phyloP scores from a whole-genome alignment of 2,329 filamentous ascomycete genomes.

The Fusarium verticillioides region DNA sequence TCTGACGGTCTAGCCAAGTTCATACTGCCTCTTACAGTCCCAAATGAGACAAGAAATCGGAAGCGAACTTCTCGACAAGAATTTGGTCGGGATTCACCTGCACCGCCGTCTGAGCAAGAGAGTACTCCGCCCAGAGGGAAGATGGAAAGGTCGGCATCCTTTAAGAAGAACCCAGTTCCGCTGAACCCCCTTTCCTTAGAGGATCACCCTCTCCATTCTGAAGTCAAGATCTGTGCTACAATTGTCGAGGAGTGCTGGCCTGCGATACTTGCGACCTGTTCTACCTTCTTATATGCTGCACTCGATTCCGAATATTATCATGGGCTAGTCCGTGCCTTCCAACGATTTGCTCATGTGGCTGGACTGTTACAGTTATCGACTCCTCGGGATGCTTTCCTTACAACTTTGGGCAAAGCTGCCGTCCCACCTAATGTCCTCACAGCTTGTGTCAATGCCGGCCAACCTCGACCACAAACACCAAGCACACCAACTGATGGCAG shows the following conservation, averaged over 20 bases:
- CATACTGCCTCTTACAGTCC: slow-evolving; percentile 88
- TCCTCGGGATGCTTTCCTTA: slow-evolving; percentile 92
- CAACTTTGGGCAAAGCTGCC: slow-evolving; percentile 91
- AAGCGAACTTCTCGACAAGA: slow-evolving; percentile 61
- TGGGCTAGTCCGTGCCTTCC: slow-evolving; percentile 88
- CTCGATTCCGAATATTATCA: slow-evolving; percentile 96
- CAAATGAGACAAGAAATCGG: slow-evolving; percentile 70
- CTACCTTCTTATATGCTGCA: slow-evolving; percentile 91
- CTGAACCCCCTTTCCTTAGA: slow-evolving; percentile 84
- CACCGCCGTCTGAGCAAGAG: slow-evolving; percentile 51
- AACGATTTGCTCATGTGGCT: slow-evolving; percentile 94
- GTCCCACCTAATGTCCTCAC: slow-evolving; percentile 83
- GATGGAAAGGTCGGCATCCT: slow-evolving; percentile 72
- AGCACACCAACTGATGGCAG: slow-evolving; percentile 63
- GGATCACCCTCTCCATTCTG: slow-evolving; percentile 75
- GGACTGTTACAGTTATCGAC: slow-evolving; percentile 86
- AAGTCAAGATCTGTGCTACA: slow-evolving; percentile 80
- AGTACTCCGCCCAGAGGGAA: slow-evolving; percentile 48
- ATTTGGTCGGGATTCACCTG: slow-evolving; percentile 56
- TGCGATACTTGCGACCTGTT: slow-evolving; percentile 92
- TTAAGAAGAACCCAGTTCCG: slow-evolving; percentile 80
- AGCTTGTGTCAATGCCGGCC: slow-evolving; percentile 65
- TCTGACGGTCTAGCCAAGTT: slow-evolving; percentile 95
- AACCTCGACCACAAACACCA: slow-evolving; percentile 55
- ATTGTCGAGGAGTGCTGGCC: slow-evolving; percentile 96